Conservation (phyloP, 2,329 filamentous ascomycete species). For the Ascochyta clinopodiicola region DNA sequence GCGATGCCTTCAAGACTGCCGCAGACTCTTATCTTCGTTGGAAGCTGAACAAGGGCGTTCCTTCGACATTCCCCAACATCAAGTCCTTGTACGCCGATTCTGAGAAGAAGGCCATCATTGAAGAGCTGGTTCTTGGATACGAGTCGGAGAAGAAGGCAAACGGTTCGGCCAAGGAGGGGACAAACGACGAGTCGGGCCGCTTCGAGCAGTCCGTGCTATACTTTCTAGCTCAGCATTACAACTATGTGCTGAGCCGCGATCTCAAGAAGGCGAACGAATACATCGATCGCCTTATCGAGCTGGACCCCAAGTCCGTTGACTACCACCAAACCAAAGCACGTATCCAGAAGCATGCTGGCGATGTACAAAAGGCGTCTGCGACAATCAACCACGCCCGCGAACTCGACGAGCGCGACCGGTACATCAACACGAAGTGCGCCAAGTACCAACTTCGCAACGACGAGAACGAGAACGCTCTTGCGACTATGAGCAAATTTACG, state of each 20-base stretch:
- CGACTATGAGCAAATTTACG: constrained; percentile 93
- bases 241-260: constrained; percentile 87
- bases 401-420: constrained; percentile 88
- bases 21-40: constrained; percentile 80
- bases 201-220: constrained; percentile 85
- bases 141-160: constrained; percentile 65
- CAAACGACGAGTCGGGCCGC: constrained; percentile 58
- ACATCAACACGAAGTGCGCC: constrained; percentile 97
- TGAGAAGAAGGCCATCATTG: constrained; percentile 78
- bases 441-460: constrained; percentile 96
- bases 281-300: constrained; percentile 81
- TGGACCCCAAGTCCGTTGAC: constrained; percentile 82
- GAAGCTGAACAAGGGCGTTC: constrained; percentile 91
- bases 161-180: constrained; percentile 56
- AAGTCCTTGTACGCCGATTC: constrained; percentile 87
- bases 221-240: constrained; percentile 96
- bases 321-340: constrained; percentile 95
- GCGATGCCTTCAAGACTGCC: constrained; percentile 78
- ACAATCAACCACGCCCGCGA: constrained; percentile 86
- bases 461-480: constrained; percentile 82
- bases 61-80: constrained; percentile 94
- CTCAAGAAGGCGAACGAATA: constrained; percentile 80
- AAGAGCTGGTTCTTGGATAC: constrained; percentile 80
- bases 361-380: constrained; percentile 79
- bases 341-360: constrained; percentile 89